A percentile compares a stretch with the other conserved stretches of the same genome.
These are phyloP conservation scores for Ceratocystiopsis minuta DNA, from an alignment of 2,329 filamentous ascomycete genomes.

Conservation along the genomic window DNA sequence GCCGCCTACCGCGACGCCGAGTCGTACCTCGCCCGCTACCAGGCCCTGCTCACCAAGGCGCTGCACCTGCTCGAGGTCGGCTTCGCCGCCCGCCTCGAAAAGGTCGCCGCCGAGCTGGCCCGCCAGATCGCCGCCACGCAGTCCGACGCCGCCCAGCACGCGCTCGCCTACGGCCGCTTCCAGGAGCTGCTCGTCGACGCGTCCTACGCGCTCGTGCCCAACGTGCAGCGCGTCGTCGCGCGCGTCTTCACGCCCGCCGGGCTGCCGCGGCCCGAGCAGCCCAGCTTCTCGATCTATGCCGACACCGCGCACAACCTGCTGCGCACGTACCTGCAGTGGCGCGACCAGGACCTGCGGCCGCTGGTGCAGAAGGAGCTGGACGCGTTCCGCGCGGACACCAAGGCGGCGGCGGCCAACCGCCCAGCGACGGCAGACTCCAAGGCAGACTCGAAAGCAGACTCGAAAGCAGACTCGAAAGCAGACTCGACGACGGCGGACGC, in stretches of 20 bases:
- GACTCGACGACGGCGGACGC: too few relatives aligned
- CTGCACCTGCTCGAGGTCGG: slow-evolving; percentile 43
- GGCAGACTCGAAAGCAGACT: too few relatives aligned
- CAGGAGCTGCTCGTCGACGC: slow-evolving; percentile 37
- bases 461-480: too few relatives aligned
- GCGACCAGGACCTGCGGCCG: slow-evolving; percentile 34
- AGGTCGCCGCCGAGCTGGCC: slow-evolving; percentile 34
- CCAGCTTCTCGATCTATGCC: slow-evolving; percentile 32
- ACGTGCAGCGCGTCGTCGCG: slow-evolving; percentile 33
- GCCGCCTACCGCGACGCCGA: slow-evolving; percentile 73
- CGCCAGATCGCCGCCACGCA: slow-evolving; percentile 35
- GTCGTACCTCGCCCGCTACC: slow-evolving; percentile 74
- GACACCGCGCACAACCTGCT: slow-evolving; percentile 37
- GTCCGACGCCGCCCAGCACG: slow-evolving; percentile 40
- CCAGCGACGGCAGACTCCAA: too few relatives aligned
- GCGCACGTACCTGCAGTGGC: slow-evolving; percentile 31
- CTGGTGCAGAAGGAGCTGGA: slow-evolving; percentile 36
- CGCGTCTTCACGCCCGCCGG: slow-evolving; percentile 35
- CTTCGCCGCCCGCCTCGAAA: slow-evolving; percentile 33
- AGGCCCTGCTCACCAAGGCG: slow-evolving; percentile 54
- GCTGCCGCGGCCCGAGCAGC: slow-evolving; percentile 22
- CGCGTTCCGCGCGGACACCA: slow-evolving; percentile 33
- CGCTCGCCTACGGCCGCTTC: slow-evolving; percentile 41
- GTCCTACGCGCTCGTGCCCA: slow-evolving; percentile 36
- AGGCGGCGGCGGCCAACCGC: slow-evolving; percentile 8